Conservation (phyloP, 805 yeast genomes). For the Teunomyces lycoperdinae region DNA sequence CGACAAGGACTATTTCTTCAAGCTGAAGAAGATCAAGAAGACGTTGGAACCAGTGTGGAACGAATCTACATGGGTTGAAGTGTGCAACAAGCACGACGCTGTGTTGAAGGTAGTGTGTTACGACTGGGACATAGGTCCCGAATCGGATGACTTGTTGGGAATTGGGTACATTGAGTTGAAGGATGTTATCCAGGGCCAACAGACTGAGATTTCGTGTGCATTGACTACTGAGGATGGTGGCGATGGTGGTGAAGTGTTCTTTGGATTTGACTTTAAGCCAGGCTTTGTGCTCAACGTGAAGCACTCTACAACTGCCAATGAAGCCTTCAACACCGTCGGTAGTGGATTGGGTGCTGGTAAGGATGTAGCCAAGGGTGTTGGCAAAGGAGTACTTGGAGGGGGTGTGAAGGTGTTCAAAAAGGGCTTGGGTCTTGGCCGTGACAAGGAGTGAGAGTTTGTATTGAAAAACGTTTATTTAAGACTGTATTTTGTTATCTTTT, state of each 20-base stretch:
- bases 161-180: constrained; percentile 54
- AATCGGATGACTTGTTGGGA: constrained; percentile 80
- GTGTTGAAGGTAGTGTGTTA: constrained; percentile 53
- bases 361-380: constrained; percentile 33
- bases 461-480: background rate
- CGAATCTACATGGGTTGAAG: constrained; percentile 56
- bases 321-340: constrained; percentile 44
- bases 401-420: constrained; percentile 31
- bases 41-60: constrained; percentile 91
- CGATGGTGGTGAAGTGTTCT: constrained; percentile 62
- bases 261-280: constrained; percentile 66
- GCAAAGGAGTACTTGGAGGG: constrained; percentile 37
- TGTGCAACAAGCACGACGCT: constrained; percentile 63
- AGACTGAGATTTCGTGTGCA: constrained; percentile 43
- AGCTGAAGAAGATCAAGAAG: constrained; percentile 79
- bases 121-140: constrained; percentile 96
- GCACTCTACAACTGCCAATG: constrained; percentile 31
- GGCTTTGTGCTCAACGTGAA: constrained; percentile 56
- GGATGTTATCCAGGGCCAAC: constrained; percentile 47
- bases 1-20: constrained; percentile 53
- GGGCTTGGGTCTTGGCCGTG: constrained; percentile 34
- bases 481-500: background rate
- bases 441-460: background rate
- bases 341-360: constrained; percentile 16
- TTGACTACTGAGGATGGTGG: constrained; percentile 48